phyloP scores from a whole-genome alignment of 306 rosid genomes.

The Gastrolobium villosum region DNA sequence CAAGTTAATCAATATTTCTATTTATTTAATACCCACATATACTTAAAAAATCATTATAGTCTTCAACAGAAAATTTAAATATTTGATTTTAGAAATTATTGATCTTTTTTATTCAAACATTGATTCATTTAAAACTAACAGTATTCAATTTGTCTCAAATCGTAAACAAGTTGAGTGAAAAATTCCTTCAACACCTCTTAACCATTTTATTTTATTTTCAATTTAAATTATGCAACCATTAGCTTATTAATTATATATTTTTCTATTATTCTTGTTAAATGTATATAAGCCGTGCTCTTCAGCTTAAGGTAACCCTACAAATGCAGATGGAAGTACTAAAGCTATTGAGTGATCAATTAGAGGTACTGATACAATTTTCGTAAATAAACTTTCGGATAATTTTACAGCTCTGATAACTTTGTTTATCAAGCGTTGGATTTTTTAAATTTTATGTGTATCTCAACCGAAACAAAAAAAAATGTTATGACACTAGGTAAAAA shows the following conservation, averaged over 20 bases:
- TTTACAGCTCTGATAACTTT: too few species aligned
- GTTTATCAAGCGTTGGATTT: too few species aligned
- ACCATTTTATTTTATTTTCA: not conserved
- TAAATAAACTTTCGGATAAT: too few species aligned
- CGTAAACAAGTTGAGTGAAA: conserved; percentile 27
- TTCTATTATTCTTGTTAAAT: not conserved
- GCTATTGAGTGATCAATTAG: conserved; percentile 37
- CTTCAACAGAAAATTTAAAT: too few species aligned
- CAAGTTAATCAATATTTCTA: too few species aligned
- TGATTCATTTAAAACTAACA: conserved; percentile 32
- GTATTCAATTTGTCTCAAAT: not conserved
- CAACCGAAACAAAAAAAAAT: too few species aligned
- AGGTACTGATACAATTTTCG: conserved; percentile 44
- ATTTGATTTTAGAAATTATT: too few species aligned
- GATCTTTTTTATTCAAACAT: too few species aligned
- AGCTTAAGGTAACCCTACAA: conserved; percentile 53
- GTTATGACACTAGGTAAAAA: too few species aligned
- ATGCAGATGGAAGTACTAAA: conserved; percentile 50
- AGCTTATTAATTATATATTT: not conserved
- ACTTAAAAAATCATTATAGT: too few species aligned
- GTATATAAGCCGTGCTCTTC: conserved; percentile 53
- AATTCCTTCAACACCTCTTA: not conserved
- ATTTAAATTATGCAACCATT: not conserved
- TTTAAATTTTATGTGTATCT: too few species aligned
- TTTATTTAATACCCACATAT: too few species aligned